Conservation (phyloP, 2,329 filamentous ascomycete genomes). For the Annulohypoxylon truncatum region DNA sequence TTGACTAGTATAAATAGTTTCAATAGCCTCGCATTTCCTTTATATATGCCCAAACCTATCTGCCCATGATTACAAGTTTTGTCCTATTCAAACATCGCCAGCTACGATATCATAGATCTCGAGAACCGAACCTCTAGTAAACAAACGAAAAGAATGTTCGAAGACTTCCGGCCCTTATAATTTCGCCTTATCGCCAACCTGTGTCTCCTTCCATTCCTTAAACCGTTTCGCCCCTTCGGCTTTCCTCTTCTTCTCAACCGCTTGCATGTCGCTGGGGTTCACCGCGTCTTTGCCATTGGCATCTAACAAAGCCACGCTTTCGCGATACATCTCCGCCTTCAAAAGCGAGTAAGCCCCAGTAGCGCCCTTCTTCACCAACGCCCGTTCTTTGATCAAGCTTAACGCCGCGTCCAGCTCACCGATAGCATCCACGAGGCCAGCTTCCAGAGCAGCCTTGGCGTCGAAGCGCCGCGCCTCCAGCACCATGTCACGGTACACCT, state of each 20-base stretch:
- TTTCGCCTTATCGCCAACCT: conserved; percentile 57
- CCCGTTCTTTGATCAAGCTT: conserved; percentile 67
- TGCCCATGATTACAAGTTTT: no score
- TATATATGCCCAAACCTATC: no score
- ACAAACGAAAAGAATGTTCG: no score
- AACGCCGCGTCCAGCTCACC: conserved; percentile 71
- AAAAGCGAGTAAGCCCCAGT: conserved; percentile 76
- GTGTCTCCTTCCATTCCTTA: conserved; percentile 59
- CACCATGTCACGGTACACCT: conserved; percentile 71
- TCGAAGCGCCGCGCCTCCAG: conserved; percentile 79
- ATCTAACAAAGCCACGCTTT: conserved; percentile 69
- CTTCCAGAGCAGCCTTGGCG: conserved; percentile 70
- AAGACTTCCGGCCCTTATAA: conserved; percentile 51
- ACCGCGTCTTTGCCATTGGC: conserved; percentile 43
- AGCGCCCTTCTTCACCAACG: conserved; percentile 70
- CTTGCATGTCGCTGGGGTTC: conserved; percentile 55
- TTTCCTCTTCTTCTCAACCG: conserved; percentile 62
- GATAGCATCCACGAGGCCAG: conserved; percentile 73
- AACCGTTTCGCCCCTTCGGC: conserved; percentile 60
- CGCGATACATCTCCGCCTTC: conserved; percentile 81
- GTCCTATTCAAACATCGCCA: no score
- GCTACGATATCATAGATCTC: no score
- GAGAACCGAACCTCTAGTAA: no score
- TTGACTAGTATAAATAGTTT: no score
- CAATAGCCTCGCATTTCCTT: no score